phyloP scores from a whole-genome alignment of 2,329 filamentous ascomycete species.

The Fusarium verrucosum region DNA sequence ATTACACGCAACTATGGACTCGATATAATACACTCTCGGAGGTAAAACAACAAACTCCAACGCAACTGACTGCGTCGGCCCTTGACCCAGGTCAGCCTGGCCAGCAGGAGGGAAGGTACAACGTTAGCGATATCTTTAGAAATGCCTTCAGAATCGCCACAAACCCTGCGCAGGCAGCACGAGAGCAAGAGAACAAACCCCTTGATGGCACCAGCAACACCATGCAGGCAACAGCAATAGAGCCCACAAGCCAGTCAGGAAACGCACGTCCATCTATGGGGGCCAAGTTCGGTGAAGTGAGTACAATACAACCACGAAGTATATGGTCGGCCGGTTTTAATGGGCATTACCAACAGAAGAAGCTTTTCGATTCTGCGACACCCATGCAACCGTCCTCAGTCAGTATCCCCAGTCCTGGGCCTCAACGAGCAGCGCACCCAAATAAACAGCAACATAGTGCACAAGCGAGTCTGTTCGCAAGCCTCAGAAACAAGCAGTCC shows the following conservation, averaged over 20 bases:
- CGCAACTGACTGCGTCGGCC: no score
- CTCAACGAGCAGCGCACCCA: not conserved
- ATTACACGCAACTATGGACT: not conserved
- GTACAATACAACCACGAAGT: not conserved
- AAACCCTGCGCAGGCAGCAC: no score
- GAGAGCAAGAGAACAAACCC: not conserved
- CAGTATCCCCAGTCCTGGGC: not conserved
- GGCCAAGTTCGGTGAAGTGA: not conserved
- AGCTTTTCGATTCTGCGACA: not conserved
- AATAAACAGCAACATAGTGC: not conserved
- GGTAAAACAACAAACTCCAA: not conserved
- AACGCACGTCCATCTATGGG: not conserved
- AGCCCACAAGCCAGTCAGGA: not conserved
- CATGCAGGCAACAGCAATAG: not conserved
- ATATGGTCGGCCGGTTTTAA: not conserved
- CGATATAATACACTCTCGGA: not conserved
- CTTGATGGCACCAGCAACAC: not conserved
- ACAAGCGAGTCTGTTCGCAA: not conserved
- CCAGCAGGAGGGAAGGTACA: no score
- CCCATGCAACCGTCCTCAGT: not conserved
- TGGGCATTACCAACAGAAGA: not conserved
- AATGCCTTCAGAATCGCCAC: no score
- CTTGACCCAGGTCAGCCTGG: no score
- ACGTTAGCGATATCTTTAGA: no score
- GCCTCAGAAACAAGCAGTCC: not conserved